Base-by-base conservation (phyloP, 345 rosid genomes). In the Moringa oleifera region DNA sequence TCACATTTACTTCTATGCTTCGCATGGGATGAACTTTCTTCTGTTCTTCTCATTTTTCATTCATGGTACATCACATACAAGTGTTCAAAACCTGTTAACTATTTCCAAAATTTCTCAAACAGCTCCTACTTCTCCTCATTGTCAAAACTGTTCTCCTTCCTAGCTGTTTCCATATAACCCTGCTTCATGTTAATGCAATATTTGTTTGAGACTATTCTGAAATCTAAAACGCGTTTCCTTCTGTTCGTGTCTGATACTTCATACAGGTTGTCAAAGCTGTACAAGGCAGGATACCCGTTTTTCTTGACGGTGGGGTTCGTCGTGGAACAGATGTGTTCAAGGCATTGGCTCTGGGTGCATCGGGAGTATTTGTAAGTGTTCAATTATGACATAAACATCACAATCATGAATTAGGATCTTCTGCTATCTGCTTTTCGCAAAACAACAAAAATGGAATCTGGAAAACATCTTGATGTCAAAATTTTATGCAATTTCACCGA, bases 291-390 rank as follows among this genome's bases (percentile, higher is more conserved):
- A 66, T 94, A 68, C 99, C 96, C 17, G 97, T 94, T 28, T 90
- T 94, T 61, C 89, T 94, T 0, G 97, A 94, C 55, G 97, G 99
- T 20, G 99, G 99, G 23, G 86, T 94, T 66, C 89, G 97, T 12
- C 97, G 96, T 59, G 99, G 99, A 73, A 94, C 99, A 0, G 97
- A 94, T 78, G 97, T 94, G 56, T 94, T 94, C 74, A 94, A 94
- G 81, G 97, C 99, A 23, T 73, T 94, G 73, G 99, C 99, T 65
- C 78, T 94, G 15, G 99, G 99, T 47, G 97, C 99, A 53, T 81
- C 96, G 18, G 99, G 96, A 72, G 75, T 90, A 69, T 94, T 94
- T 77, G 97, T 90, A 78, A 78, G 99, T 73, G 36, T 64, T 23
- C 7, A 41, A 41, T 1, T 41, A 11, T 41, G 12, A 2, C 33